Base-by-base conservation (phyloP, 179 eudicot genomes). In the Beta lomatogona region DNA sequence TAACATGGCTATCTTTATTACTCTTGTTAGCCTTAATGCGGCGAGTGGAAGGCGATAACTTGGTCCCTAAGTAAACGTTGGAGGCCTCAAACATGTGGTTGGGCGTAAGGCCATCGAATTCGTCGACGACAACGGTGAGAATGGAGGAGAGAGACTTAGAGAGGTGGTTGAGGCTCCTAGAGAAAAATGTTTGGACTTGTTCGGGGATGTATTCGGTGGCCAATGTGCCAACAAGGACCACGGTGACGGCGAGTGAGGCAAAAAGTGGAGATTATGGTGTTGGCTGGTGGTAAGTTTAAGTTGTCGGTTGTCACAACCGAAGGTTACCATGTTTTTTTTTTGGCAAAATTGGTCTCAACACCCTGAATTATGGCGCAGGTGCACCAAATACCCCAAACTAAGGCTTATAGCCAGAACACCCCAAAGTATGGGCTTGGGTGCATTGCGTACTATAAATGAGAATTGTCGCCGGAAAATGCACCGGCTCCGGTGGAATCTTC, bases 41-140 rank as follows among this genome's bases (percentile, higher is more conserved):
- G 7, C 81, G 53, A 0, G 83, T 59, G 0, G 57, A 10, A 4
- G 78, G 65, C 3, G 81, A 63, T 22, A 84, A 11, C 78, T 80
- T 84, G 36, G 60, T 59, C 60, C 81, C 83, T 71, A 84, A 77
- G 77, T 84, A 84, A 36, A 36, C 22, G 15, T 58, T 72, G 3
- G 86, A 77, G 0, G 83, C 65, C 2, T 80, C 79, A 48, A 84
- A 84, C 86, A 84, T 77, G 1, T 84, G 78, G n/a, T 84, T 84
- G 0, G 86, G 86, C 2, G 83, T 46, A 9, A 84, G 15, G 7
- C 81, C 86, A 25, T 80, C 64, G 58, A 67, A 82, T 19, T 85
- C 85, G 10, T 85, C 87, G 53, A 82, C 63, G 0, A 79, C 81
- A 0, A 84, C 71, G 21, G 78, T 77, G 78, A 77, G 13, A 28